Evolutionary conservation across 2,329 filamentous ascomycete species (phyloP).

Genomic region (Colletotrichum spaethianum): DNA sequence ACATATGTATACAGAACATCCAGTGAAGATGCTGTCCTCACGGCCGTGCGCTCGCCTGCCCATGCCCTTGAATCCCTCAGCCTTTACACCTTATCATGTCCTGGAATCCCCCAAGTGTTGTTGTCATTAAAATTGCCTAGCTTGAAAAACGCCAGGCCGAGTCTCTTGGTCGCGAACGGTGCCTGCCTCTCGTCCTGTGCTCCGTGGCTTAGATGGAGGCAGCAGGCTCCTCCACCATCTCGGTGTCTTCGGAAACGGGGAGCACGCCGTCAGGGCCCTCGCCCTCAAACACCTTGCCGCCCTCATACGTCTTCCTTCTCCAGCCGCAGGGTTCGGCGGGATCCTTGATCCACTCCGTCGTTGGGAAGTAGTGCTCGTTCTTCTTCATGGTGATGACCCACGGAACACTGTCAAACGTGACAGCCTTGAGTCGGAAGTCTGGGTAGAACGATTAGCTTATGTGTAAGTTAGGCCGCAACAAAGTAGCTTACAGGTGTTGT

Average conservation of each 20-base stretch:
- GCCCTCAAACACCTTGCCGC: constrained; percentile 65
- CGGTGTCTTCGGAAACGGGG: constrained; percentile 57
- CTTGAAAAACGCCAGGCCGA: neutral
- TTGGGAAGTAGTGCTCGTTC: constrained; percentile 95
- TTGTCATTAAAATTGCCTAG: constrained; percentile 15
- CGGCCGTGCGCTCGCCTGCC: constrained; percentile 35
- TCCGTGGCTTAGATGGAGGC: constrained; percentile 8
- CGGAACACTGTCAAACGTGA: constrained; percentile 97
- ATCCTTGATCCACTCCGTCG: constrained; percentile 79
- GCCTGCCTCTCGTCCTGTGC: neutral
- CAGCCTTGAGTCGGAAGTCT: constrained; percentile 96
- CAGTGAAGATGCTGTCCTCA: constrained; percentile 38
- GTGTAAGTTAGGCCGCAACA: neutral
- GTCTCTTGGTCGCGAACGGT: neutral
- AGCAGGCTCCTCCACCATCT: constrained; percentile 53
- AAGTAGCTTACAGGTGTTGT: constrained; percentile 84
- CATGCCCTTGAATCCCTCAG: constrained; percentile 40
- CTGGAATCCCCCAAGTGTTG: constrained; percentile 7
- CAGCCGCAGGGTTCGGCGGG: constrained; percentile 71
- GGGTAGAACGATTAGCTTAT: constrained; percentile 39
- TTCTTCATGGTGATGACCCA: constrained; percentile 99
- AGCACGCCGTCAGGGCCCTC: constrained; percentile 67
- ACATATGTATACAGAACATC: constrained; percentile 36
- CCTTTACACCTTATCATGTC: constrained; percentile 29
- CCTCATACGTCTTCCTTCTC: constrained; percentile 74